Base-by-base conservation (phyloP, 208 protist species). In the Wallacemonas sp. region DNA sequence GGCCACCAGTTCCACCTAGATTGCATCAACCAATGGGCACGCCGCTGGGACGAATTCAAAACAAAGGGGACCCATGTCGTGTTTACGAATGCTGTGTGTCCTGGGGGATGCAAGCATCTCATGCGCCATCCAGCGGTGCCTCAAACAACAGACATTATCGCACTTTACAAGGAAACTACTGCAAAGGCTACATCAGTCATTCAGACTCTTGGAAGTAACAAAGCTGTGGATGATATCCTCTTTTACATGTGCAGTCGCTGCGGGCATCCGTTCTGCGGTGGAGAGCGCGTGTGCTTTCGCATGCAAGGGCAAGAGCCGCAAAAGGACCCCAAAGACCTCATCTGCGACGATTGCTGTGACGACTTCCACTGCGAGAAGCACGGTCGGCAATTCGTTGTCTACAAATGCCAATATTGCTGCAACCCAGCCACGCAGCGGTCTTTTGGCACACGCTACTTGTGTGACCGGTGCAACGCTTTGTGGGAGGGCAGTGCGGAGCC, bases 401-500 rank as follows among this genome's bases (percentile, higher is more conserved):
- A 91, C 75, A 96, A 96, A 61, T 96, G 90, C 62, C 70, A 66
- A 15, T 96, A 93, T 79, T 96, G 90, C 66, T 96, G 90, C 62
- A 96, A 93, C 66, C 87, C 85, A 1, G 90, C 90, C 8, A 93
- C 87, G 12, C 79, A 93, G 30, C 75, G 82, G 21, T 96, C 83
- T 9, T 93, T 96, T 61, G 90, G 79, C 11, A 93, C 78, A n/a
- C 82, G 86, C 5, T 92, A 91, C 61, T 51, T 86, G 60, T 96
- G 90, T 70, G 81, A 96, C 12, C 63, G 74, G 12, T 96, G 90
- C 65, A 68, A 85, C 15, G 59, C 60, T 21, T 77, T 70, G 33
- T 95, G 90, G 87, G 53, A 36, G 12, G 82, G 75, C 47, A 86
- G 60, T 27, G 60, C 68, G 2, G 86, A 95, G 66, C 84, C 85